These are phyloP conservation scores for Flaveria sonorensis DNA, from an alignment of 129 eudicot species.

Conservation along the genomic window DNA sequence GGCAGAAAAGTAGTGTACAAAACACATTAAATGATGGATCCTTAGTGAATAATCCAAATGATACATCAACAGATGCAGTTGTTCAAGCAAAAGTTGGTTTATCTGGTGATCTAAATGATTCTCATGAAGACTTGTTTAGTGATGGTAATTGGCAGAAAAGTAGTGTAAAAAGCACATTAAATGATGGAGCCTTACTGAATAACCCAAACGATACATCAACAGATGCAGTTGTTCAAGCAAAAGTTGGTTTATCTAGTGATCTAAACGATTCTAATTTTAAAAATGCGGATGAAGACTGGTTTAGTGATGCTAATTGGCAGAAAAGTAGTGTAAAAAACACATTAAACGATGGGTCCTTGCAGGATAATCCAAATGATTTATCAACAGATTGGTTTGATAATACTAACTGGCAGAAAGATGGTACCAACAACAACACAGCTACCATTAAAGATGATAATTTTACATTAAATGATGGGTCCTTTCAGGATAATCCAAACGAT, in stretches of 20 bases:
- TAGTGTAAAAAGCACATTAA: conserved; percentile 20
- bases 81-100: conserved; percentile 24
- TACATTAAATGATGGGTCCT: conserved; percentile 6
- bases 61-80: conserved; percentile 21
- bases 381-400: conserved; percentile 41
- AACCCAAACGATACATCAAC: not conserved
- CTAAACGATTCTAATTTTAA: conserved; percentile 8
- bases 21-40: conserved; percentile 9
- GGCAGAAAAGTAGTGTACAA: conserved; percentile 36
- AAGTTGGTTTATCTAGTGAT: conserved; percentile 16
- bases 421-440: conserved; percentile 13
- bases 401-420: conserved; percentile 34
- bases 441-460: conserved; percentile 31
- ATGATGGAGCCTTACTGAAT: not conserved
- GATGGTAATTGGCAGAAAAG: conserved; percentile 40
- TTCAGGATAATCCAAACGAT: conserved; percentile 31
- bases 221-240: conserved; percentile 29
- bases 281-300: conserved; percentile 30
- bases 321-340: conserved; percentile 23
- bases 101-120: conserved; percentile 9
- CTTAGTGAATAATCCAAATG: not conserved
- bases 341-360: conserved; percentile 10
- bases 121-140: conserved; percentile 29
- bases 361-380: conserved; percentile 27
- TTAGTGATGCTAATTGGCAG: conserved; percentile 34